Conservation (phyloP, 345 rosid species). For the Eucalyptus globulus region DNA sequence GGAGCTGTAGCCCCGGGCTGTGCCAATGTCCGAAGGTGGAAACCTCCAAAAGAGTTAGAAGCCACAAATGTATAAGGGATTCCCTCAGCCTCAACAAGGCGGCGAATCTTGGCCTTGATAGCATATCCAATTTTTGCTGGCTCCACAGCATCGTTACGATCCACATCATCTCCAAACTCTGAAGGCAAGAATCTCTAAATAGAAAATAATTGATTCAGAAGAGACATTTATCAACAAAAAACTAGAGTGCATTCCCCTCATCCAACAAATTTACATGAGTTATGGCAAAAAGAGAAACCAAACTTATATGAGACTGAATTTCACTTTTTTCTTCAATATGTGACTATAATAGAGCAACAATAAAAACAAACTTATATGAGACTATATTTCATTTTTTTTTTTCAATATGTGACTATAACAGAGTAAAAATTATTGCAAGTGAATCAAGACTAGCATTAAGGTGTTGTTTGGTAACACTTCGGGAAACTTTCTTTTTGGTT, state of each 20-base stretch:
- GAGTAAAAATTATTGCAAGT: background rate
- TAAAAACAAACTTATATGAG: background rate
- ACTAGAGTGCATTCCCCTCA: background rate
- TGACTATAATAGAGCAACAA: background rate
- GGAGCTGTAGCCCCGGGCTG: background rate
- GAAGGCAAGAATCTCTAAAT: background rate
- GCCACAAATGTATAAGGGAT: background rate
- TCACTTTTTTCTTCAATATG: background rate
- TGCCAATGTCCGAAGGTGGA: background rate
- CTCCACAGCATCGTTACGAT: background rate
- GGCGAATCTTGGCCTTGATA: background rate
- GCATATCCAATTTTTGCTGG: background rate
- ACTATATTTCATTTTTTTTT: background rate
- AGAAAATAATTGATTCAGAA: background rate
- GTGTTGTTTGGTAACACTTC: no score
- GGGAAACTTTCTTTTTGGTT: no score
- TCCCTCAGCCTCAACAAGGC: background rate
- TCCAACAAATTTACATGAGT: background rate
- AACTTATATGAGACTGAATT: background rate
- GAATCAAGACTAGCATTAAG: background rate
- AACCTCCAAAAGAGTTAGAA: background rate
- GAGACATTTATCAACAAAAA: background rate
- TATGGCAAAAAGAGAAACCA: background rate
- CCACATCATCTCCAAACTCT: background rate
- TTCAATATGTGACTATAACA: background rate